phyloP scores from a whole-genome alignment of 1,284 basidiomycete genomes.

The Cryptococcus sp. region DNA sequence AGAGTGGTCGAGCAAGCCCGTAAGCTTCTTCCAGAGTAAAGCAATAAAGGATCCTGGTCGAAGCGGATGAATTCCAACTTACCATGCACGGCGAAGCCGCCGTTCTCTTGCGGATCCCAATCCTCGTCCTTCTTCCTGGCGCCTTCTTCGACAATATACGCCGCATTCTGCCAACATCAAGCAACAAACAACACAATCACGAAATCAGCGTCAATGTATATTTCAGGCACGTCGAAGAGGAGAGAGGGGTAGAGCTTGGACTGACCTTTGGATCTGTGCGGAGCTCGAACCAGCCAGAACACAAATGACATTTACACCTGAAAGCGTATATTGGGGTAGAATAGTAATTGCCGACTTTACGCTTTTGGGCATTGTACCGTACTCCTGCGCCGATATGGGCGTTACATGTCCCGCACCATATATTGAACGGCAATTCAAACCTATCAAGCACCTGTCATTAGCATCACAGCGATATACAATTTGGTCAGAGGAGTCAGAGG shows the following conservation, averaged over 20 bases:
- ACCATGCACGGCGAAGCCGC: slow-evolving; percentile 87
- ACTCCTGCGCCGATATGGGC: slow-evolving; percentile 96
- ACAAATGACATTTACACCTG: slow-evolving; percentile 94
- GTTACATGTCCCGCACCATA: slow-evolving; percentile 90
- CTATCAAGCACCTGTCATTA: slow-evolving; percentile 8
- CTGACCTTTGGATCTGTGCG: slow-evolving; percentile 91
- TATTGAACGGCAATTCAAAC: slow-evolving; percentile 93
- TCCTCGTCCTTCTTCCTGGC: slow-evolving; percentile 89
- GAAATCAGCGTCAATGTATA: not conserved
- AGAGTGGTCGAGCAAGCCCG: not conserved
- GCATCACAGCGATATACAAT: not conserved
- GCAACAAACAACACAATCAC: not conserved
- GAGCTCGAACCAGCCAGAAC: slow-evolving; percentile 92
- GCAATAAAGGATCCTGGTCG: not conserved
- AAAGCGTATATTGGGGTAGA: slow-evolving; percentile 93
- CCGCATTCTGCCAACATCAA: slow-evolving; percentile 69
- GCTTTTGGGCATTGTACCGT: slow-evolving; percentile 98
- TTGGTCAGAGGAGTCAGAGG: not conserved
- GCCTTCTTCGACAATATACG: slow-evolving; percentile 88
- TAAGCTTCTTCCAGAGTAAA: not conserved
- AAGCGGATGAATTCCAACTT: slow-evolving; percentile 25
- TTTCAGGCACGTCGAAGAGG: not conserved
- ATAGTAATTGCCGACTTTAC: slow-evolving; percentile 93
- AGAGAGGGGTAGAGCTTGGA: not conserved
- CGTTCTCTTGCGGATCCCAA: slow-evolving; percentile 94